Conservation (phyloP, 2,329 filamentous ascomycete species). For the Aschersonia sp. region DNA sequence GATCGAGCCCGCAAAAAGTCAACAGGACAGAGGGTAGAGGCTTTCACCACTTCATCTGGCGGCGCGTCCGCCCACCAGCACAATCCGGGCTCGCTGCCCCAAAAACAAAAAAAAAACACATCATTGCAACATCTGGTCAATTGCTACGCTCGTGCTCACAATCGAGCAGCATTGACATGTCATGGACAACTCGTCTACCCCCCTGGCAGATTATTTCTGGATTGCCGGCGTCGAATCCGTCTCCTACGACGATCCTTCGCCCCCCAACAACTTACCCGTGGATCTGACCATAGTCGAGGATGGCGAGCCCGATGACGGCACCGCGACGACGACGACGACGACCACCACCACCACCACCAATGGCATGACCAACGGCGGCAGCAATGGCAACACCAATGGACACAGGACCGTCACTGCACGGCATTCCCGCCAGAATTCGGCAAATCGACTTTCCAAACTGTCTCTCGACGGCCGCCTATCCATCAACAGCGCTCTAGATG, state of each 20-base stretch:
- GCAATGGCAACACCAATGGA: slow-evolving; percentile 7
- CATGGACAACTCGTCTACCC: slow-evolving; percentile 48
- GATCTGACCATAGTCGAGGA: slow-evolving; percentile 49
- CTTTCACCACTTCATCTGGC: neutral
- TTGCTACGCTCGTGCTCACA: neutral
- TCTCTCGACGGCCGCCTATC: slow-evolving; percentile 35
- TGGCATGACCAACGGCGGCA: neutral
- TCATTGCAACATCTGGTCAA: neutral
- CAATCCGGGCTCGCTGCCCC: neutral
- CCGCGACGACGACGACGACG: slow-evolving; percentile 4
- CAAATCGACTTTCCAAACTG: slow-evolving; percentile 41
- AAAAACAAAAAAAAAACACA: neutral
- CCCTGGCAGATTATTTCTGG: slow-evolving; percentile 64
- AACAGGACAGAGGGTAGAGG: neutral
- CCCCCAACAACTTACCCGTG: slow-evolving; percentile 20
- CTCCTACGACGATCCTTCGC: slow-evolving; percentile 43
- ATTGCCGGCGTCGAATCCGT: slow-evolving; percentile 58
- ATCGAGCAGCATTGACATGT: slow-evolving; percentile 23
- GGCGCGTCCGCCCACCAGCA: slow-evolving; percentile 2
- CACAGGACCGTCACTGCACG: slow-evolving; percentile 23
- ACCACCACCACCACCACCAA: neutral
- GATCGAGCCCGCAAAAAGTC: neutral
- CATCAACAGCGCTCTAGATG: slow-evolving; percentile 40
- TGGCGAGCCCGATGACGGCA: slow-evolving; percentile 36
- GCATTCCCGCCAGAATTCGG: slow-evolving; percentile 47